Base-by-base conservation (phyloP, 805 yeast genomes). In the Cyberlindnera petersonii region DNA sequence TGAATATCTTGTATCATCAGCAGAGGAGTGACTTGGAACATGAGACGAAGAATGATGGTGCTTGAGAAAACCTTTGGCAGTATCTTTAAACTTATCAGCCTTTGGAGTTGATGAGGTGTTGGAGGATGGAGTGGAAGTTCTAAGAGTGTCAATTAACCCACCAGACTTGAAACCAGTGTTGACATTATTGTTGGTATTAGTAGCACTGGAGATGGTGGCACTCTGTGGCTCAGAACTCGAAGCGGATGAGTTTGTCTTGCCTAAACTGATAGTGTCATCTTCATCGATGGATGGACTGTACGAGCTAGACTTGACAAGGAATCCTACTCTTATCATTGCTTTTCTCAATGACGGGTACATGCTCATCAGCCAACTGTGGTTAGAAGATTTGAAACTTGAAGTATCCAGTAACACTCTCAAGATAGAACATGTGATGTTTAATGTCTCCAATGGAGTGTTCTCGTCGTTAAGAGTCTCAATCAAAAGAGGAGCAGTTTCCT, bases 391-490 rank as follows among this genome's bases (percentile, higher is more conserved):
- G 24, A 59, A 47, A 14, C 56, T 48, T 3, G 63, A 64, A 26
- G 57, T 48, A 17, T 56, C 46, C 27, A 63, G 59, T 26, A 60
- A 62, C 5, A 59, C 46, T 46, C 59, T 60, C 33, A 66, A 53
- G 19, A 67, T 64, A 28, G 68, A 69, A 3, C 63, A 60, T 11
- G 63, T 57, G 27, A 66, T 53, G 26, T 56, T 54, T 27, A 66
- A 36, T n/a, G 58, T 52, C n/a, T 52, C 53, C 19, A 64, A 42
- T 24, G 64, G 58, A 4, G 53, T 42, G 16, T 49, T 47, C 15
- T 61, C 66, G 20, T 60, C 62, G 22, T 63, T 43, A 42, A 61
- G 52, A 4, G 42, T 44, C 4, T 39, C 37, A 6, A 50, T 31
- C 19, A 56, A 31, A 8, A 37, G 37, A 8, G 59, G 58, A 8